Evolutionary conservation across 208 protist genomes (phyloP).

Genomic region (Porcisia deanei): DNA sequence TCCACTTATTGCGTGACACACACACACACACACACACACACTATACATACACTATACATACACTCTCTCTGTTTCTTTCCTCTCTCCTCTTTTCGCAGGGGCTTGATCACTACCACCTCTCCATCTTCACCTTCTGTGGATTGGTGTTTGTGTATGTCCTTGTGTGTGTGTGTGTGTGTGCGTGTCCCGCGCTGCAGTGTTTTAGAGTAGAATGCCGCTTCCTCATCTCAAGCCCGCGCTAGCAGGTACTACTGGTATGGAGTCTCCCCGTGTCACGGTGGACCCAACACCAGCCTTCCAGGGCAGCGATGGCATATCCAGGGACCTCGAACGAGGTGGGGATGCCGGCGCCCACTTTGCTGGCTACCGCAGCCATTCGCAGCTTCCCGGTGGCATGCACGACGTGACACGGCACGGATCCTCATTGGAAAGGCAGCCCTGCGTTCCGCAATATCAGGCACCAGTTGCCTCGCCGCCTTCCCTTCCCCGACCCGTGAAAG

Average conservation of each 20-base stretch:
- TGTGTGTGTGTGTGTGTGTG: not conserved
- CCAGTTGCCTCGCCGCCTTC: not conserved
- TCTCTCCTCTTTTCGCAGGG: too few relatives aligned
- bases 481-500: not conserved
- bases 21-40: too few relatives aligned
- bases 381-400: not conserved
- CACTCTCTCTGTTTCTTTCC: too few relatives aligned
- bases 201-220: not conserved
- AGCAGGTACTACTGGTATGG: not conserved
- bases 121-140: not conserved
- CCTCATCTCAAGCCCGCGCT: conserved; percentile 5
- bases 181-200: not conserved
- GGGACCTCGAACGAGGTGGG: not conserved
- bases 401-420: not conserved
- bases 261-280: too few relatives aligned
- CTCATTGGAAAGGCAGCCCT: not conserved
- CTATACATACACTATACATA: too few relatives aligned
- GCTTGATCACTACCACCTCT: too few relatives aligned
- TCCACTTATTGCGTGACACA: too few relatives aligned
- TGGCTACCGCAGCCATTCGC: not conserved
- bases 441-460: not conserved
- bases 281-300: not conserved
- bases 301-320: not conserved
- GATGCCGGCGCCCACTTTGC: not conserved
- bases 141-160: not conserved